Conservation (phyloP, 768 basidiomycete species). For the Amanita rubescens region DNA sequence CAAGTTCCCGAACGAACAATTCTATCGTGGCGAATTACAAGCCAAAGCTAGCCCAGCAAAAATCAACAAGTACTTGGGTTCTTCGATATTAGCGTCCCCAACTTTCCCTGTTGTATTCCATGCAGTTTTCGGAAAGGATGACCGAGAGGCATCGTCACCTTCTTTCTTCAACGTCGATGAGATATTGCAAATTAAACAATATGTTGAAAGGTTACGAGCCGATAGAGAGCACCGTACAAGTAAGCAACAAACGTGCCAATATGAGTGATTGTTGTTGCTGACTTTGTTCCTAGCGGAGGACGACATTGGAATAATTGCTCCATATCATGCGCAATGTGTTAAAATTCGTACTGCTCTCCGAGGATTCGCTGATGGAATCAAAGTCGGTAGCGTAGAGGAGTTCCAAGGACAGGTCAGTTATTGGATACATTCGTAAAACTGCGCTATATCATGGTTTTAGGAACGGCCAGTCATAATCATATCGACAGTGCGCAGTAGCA, state of each 20-base stretch:
- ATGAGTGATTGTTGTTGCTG: neutral
- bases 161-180: conserved; percentile 69
- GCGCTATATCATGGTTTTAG: conserved; percentile 40
- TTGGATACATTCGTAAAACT: conserved; percentile 57
- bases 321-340: conserved; percentile 55
- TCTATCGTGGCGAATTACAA: conserved; percentile 50
- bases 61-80: conserved; percentile 31
- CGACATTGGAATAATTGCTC: conserved; percentile 61
- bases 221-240: conserved; percentile 34
- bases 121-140: conserved; percentile 51
- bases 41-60: conserved; percentile 33
- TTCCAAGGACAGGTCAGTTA: conserved; percentile 55
- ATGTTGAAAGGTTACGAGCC: conserved; percentile 30
- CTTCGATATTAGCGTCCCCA: conserved; percentile 31
- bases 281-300: conserved; percentile 18
- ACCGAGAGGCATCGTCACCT: conserved; percentile 56
- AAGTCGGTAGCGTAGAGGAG: conserved; percentile 62
- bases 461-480: conserved; percentile 55
- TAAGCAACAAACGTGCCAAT: conserved; percentile 28
- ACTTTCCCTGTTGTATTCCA: conserved; percentile 61
- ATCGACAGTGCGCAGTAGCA: conserved; percentile 51
- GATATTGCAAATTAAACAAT: conserved; percentile 42
- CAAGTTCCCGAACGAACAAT: conserved; percentile 50
- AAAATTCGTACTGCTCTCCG: conserved; percentile 37
- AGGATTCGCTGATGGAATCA: conserved; percentile 30